Evolutionary conservation across 2,329 filamentous ascomycete genomes (phyloP), one percentile per base, ranked within the genome.

Genomic region (Paecilomyces fulvus): DNA sequence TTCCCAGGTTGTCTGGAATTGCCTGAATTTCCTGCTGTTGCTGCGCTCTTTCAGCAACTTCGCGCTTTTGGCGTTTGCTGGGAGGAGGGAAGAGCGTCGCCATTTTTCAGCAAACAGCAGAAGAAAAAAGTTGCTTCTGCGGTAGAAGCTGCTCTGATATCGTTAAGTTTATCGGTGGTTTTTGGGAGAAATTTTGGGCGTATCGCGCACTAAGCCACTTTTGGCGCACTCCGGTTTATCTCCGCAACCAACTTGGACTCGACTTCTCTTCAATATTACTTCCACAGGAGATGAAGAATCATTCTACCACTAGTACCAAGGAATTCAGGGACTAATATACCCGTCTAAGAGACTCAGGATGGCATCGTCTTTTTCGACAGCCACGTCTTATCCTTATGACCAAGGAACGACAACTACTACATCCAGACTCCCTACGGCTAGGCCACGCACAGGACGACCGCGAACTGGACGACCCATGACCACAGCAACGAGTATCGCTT

Each of bases 51-150:
- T 90, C 89, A 46, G 87, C 80, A 21, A 82, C 81, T 64, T 89
- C 89, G 52, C 87, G 84, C 73, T 86, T 88, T 70, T 96, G 91
- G 60, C 91, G 84, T 75, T 96, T 97, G 54, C 87, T 92, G 3
- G 90, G 89, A 51, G 89, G 90, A n/a, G 90, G 90, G 5, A 87
- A 72, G 51, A 92, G 75, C 4, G 90, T 95, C 64, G 90, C 84
- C 90, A 95, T 95, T 12, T 33, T 67, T 51, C 30, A 51, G 58
- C 25, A 17, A 55, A 17, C 43, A 48, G 52, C 30, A 51, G 58
- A 20, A n/a, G n/a, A 17, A 55, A 17, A 50, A 48, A 23, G 49
- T 49, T 23, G 30, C 9, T 31, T 20, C 28, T 48, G 43, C 43
- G 43, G n/a, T 20, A 14, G 48, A 49, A 49, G 20, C 6, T 23